Conservation (phyloP, 768 basidiomycete species). For the Lentinula sp. region DNA sequence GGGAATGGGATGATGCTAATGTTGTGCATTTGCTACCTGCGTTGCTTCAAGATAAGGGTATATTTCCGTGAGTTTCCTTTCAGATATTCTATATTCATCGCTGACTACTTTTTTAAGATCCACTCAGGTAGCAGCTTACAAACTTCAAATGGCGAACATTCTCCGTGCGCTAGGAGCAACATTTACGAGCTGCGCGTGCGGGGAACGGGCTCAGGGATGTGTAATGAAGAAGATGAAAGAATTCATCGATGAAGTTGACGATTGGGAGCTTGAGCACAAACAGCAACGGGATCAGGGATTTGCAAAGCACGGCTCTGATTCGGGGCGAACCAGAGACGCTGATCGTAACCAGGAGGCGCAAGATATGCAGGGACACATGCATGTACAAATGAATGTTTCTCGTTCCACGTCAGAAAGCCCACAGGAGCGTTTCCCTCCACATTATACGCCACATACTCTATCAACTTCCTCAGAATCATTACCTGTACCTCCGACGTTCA, state of each 20-base stretch:
- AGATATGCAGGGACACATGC: not conserved
- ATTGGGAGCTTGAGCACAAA: not conserved
- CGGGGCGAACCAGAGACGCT: not conserved
- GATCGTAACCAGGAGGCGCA: too few species aligned
- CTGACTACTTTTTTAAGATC: not conserved
- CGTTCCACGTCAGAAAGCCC: not conserved
- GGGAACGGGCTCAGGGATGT: slow-evolving; percentile 53
- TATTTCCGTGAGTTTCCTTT: slow-evolving; percentile 47
- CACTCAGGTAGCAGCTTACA: not conserved
- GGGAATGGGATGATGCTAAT: slow-evolving; percentile 97
- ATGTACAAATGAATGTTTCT: not conserved
- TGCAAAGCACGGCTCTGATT: not conserved
- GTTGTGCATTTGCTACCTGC: slow-evolving; percentile 75
- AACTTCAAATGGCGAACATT: slow-evolving; percentile 62
- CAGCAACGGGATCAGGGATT: slow-evolving; percentile 1
- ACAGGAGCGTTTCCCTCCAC: not conserved
- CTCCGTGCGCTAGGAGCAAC: slow-evolving; percentile 64
- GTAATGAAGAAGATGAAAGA: slow-evolving; percentile 56
- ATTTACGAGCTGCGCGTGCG: slow-evolving; percentile 74
- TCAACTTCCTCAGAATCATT: too few species aligned
- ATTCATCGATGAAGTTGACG: slow-evolving; percentile 41
- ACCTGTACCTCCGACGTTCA: not conserved
- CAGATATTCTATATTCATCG: slow-evolving; percentile 3
- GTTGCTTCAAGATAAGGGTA: slow-evolving; percentile 48
- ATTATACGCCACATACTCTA: not conserved